These are phyloP conservation scores for Neospermospora avenae DNA, from an alignment of 2,329 filamentous ascomycete species.

Conservation along the genomic window DNA sequence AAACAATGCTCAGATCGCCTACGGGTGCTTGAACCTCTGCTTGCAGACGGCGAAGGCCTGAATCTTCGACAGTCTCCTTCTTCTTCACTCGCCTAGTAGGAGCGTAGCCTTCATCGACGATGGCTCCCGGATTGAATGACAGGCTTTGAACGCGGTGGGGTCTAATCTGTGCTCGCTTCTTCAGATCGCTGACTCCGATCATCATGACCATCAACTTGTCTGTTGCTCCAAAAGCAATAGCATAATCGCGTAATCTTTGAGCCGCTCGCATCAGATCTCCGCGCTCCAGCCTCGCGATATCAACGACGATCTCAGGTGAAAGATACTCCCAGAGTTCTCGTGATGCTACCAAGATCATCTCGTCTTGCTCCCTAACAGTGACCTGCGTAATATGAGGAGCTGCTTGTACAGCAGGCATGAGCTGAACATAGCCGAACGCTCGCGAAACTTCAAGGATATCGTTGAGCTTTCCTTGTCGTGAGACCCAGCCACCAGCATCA, in stretches of 20 bases:
- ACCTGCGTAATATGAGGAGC: constrained; percentile 79
- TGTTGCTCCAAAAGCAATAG: constrained; percentile 90
- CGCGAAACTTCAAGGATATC: constrained; percentile 87
- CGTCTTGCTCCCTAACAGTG: constrained; percentile 80
- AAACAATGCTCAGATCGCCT: constrained; percentile 88
- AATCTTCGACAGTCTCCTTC: constrained; percentile 67
- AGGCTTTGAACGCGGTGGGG: constrained; percentile 72
- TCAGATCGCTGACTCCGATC: constrained; percentile 86
- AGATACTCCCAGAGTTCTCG: constrained; percentile 95
- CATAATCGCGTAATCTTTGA: constrained; percentile 89
- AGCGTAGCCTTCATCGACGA: constrained; percentile 68
- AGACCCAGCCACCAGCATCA: constrained; percentile 93
- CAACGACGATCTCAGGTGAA: constrained; percentile 83
- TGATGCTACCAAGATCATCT: constrained; percentile 89
- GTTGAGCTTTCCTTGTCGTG: constrained; percentile 89
- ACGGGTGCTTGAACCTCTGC: constrained; percentile 88
- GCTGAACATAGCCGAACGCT: constrained; percentile 89
- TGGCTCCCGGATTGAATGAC: constrained; percentile 73
- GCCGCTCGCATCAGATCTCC: constrained; percentile 91
- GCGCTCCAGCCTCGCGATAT: constrained; percentile 83
- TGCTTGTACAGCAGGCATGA: constrained; percentile 90
- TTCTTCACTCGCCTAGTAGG: constrained; percentile 65
- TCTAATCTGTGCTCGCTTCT: constrained; percentile 73
- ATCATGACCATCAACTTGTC: constrained; percentile 99
- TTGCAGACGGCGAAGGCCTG: constrained; percentile 80